phyloP scores from a whole-genome alignment of 2,329 filamentous ascomycete genomes.

The Orbilia quercus region DNA sequence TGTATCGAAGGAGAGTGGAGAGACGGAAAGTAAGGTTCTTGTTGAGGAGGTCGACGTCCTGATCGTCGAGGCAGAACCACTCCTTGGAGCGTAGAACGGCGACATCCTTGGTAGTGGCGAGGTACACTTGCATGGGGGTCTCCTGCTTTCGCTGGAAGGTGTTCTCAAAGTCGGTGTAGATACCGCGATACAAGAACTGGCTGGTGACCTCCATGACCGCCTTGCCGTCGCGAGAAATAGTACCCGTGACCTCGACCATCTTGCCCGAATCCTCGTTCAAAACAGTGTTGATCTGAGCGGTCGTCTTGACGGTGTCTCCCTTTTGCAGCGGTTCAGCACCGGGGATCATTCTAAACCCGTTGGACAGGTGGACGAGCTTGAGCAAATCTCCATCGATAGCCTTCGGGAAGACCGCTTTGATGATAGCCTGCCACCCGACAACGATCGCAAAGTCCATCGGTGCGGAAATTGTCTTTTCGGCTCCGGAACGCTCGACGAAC shows the following conservation, averaged over 20 bases:
- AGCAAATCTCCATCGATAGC: slow-evolving; percentile 95
- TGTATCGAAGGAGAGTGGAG: slow-evolving; percentile 89
- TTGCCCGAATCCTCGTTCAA: slow-evolving; percentile 98
- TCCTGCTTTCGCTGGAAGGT: slow-evolving; percentile 98
- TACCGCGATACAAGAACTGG: slow-evolving; percentile 95
- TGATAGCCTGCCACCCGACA: slow-evolving; percentile 99
- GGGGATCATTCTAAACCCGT: slow-evolving; percentile 97
- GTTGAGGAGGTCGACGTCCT: slow-evolving; percentile 85
- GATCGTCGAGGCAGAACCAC: slow-evolving; percentile 91
- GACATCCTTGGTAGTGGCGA: slow-evolving; percentile 88
- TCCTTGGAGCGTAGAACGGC: slow-evolving; percentile 95
- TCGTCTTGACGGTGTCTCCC: slow-evolving; percentile 90
- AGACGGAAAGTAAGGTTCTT: slow-evolving; percentile 97
- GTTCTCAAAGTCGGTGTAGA: slow-evolving; percentile 93
- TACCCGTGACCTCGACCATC: slow-evolving; percentile 99
- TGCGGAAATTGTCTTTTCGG: slow-evolving; percentile 82
- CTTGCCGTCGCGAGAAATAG: slow-evolving; percentile 83
- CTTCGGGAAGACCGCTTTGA: slow-evolving; percentile 97
- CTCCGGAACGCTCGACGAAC: slow-evolving; percentile 90
- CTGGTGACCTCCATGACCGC: slow-evolving; percentile 98
- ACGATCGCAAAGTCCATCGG: slow-evolving; percentile 99
- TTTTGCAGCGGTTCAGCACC: slow-evolving; percentile 95
- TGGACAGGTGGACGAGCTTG: slow-evolving; percentile 95
- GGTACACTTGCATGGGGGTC: slow-evolving; percentile 91
- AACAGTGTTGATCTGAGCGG: slow-evolving; percentile 94